Base-by-base conservation (phyloP, 2,329 filamentous ascomycete genomes). In the Fusarium heterosporum region DNA sequence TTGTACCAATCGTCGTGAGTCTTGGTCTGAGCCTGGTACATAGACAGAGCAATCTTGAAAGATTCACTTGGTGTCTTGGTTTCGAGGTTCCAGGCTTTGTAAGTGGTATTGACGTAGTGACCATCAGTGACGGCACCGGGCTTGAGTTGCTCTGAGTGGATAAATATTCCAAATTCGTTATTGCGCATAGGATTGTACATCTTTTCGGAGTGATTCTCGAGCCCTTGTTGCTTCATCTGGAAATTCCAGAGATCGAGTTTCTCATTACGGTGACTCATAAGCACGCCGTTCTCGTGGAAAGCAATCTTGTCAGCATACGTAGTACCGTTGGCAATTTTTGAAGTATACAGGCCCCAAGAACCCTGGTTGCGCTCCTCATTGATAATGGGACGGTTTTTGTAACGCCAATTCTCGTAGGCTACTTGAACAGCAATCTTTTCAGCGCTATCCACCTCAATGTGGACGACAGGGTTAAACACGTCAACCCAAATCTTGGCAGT, bases 161-260 rank as follows among this genome's bases (percentile, higher is more conserved):
- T 29, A 41, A 58, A 58, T 6, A 59, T 59, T 0, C 53, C 55
- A 30, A 59, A 59, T 5, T 58, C 41, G 22, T 59, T 58, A 10
- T 41, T 9, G 8, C 32, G 53, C 55, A 58, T 59, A 8, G 55
- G 41, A 2, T 59, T 59, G 3, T 58, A 59, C 53, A 59, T 59
- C 8, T 49, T 39, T 1, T 41, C 29, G 4, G 36, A 29, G 16
- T 58, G 13, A 7, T 59, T 16, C 11, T 59, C 53, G 1, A 59
- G 19, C 2, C 43, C 25, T 14, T 58, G 53, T 3, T 59, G 34
- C 3, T 30, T 59, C 1, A 58, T n/a, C 13, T 59, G 42, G 6
- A 58, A 59, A 16, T 59, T 36, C 55, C 41, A 59, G 0, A 58
- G 29, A 34, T 50, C 53, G 4, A 59, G 5, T 5, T 50, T 59